Base-by-base conservation (phyloP, 176 grass and related monocot genomes). In the Ensete glaucum region DNA sequence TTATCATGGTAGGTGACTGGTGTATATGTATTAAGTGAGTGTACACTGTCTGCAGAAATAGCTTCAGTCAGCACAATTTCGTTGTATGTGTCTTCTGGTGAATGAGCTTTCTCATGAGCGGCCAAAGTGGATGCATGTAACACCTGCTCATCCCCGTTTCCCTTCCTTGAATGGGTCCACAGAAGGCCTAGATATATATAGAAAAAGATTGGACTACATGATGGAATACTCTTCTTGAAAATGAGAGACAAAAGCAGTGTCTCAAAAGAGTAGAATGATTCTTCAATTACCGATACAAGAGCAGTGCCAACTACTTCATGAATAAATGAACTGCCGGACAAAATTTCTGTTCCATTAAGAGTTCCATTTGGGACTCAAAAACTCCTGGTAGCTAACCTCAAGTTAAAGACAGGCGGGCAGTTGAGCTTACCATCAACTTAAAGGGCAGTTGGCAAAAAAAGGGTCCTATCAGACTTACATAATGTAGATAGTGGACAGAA, bases 141-240 rank as follows among this genome's bases (percentile, higher is more conserved):
- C 53, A 48, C 73, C 75, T 54, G 8, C 52, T 43, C 86, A 75
- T 85, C 73, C 71, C 64, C 76, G 67, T 81, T 76, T 63, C 11
- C 52, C 67, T 80, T 72, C 65, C 64, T 72, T 56, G 72, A 49
- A 63, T 56, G 54, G 3, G 63, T 87, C 88, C 86, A 78, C 68
- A 98, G 73, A 87, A 75, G 86, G 73, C 88, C 94, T 98, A 75
- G n/a, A 52, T 78, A 53, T 51, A 34, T 66, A 62, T 83, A 73
- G 53, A 52, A 83, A 77, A 25, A 50, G 29, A 34, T 34, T 34
- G 29, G 29, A 34, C 29, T 34, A 34, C 29, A 34, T 34, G 29
- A 34, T 34, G 29, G 29, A 34, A 25, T 25, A 25, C 1, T 25
- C 24, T 25, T 25, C 24, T 25, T 25, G 29, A 34, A 34, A 34